Evolutionary conservation across 2,329 filamentous ascomycete genomes (phyloP), one percentile per base, ranked within the genome.

Genomic region (Hysterium pulicare): DNA sequence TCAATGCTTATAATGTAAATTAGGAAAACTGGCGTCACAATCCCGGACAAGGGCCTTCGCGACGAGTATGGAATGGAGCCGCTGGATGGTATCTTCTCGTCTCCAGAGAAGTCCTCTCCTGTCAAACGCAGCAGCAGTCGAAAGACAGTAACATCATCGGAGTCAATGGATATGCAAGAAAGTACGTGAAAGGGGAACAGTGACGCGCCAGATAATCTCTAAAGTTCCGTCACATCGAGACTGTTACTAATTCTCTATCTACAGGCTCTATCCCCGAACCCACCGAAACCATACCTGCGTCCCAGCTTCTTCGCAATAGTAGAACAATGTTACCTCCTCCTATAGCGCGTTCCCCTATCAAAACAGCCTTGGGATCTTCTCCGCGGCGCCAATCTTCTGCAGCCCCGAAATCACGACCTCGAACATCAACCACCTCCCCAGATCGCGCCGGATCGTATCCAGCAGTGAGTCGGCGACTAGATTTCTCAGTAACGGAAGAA

Each of bases 51-150:
- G 42, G 88, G 88, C 40, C 74, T 83, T 47, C 86, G 89, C 70
- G 91, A 97, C 69, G 90, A 94, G 64, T 76, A 95, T 75, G 93
- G 91, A 66, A 83, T 98, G 73, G 89, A 96, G 64, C 85, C 87
- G 26, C 78, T 95, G 45, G 87, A 91, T 26, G 81, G 82, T 53
- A 81, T 97, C 51, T 95, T 95, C 67, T 96, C 90, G 7, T 95
- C 90, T 16, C 90, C 90, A 11, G 79, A 81, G 51, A 86, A 83
- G 57, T 70, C 67, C 41, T 77, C 75, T n/a, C 71, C 74, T 1
- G 51, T 47, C 41, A 64, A 54, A 51, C 52, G 49, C 38, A 52
- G 44, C 16, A 26, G 38, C 17, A 45, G 44, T 44, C 55, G 55
- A 33, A 69, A 71, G 48, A 76, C 73, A 11, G 67, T 75, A 31